Conservation (phyloP, 75 land plant species). For the Adiantum capillusveneris region DNA sequence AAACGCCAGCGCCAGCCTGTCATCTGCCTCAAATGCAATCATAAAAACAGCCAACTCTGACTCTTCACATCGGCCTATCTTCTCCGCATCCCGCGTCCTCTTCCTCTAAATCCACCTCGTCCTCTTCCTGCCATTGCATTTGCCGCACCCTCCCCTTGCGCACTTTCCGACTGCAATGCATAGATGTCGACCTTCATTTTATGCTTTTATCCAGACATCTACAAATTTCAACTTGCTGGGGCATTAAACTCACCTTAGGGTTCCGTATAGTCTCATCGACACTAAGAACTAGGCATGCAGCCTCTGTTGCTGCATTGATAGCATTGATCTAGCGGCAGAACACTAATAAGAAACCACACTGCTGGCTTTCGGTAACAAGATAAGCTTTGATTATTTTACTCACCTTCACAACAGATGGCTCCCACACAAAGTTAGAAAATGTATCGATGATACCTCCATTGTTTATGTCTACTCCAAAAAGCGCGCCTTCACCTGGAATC, state of each 20-base stretch:
- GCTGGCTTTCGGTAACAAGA: no score
- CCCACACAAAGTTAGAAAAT: constrained; percentile 93
- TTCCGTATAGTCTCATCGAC: constrained; percentile 96
- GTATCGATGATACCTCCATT: constrained; percentile 96
- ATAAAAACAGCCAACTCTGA: background rate
- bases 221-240: no score
- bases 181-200: background rate
- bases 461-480: constrained; percentile 91
- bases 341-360: no score
- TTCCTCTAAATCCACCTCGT: constrained; percentile 66
- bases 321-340: constrained; percentile 75
- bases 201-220: no score
- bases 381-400: no score
- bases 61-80: constrained; percentile 38
- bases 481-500: constrained; percentile 82
- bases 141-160: constrained; percentile 94
- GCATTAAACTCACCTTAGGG: constrained; percentile 60
- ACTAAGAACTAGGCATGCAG: constrained; percentile 88
- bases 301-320: constrained; percentile 96
- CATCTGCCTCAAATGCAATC: background rate
- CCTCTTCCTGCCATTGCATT: constrained; percentile 89
- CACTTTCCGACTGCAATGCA: constrained; percentile 78
- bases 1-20: background rate
- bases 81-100: constrained; percentile 95
- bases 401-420: constrained; percentile 96